Percentiles rank a stretch among this genome's conserved stretches.
phyloP scores from a whole-genome alignment of 345 rosid genomes.

The Gynandropsis gynandra region DNA sequence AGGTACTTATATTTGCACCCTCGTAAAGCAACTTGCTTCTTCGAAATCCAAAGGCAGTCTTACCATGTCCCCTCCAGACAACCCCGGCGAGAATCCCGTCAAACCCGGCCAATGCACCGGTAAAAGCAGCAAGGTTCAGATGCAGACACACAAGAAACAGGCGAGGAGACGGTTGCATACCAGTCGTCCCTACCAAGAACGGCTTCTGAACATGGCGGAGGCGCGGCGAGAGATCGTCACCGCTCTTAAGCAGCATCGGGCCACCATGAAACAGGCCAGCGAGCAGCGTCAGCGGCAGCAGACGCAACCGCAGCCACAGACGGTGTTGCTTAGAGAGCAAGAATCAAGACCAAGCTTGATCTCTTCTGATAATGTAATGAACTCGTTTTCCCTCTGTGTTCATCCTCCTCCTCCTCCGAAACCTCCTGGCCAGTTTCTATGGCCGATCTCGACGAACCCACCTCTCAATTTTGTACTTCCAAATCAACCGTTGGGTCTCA shows the following conservation, averaged over 20 bases:
- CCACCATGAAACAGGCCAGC: slow-evolving; percentile 80
- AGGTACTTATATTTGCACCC: slow-evolving; percentile 64
- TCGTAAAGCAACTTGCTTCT: slow-evolving; percentile 66
- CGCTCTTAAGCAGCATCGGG: slow-evolving; percentile 86
- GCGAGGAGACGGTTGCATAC: slow-evolving; percentile 94
- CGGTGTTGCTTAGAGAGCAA: slow-evolving; percentile 32
- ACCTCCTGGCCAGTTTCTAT: slow-evolving; percentile 39
- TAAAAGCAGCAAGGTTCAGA: slow-evolving; percentile 34
- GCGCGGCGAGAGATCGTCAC: slow-evolving; percentile 96
- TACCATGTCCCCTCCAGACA: slow-evolving; percentile 32
- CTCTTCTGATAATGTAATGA: slow-evolving; percentile 28
- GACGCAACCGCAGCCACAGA: slow-evolving; percentile 19
- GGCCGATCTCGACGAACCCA: slow-evolving; percentile 34
- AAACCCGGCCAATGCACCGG: slow-evolving; percentile 27
- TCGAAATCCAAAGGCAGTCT: slow-evolving; percentile 39
- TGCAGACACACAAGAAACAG: slow-evolving; percentile 72
- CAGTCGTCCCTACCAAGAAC: slow-evolving; percentile 88
- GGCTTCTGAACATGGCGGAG: slow-evolving; percentile 96
- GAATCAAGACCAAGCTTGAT: slow-evolving; percentile 11
- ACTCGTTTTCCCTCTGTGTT: slow-evolving; percentile 23
- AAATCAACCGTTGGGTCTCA: slow-evolving; percentile 61
- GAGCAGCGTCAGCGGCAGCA: slow-evolving; percentile 33
- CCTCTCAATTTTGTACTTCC: slow-evolving; percentile 48
- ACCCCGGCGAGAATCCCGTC: slow-evolving; percentile 28
- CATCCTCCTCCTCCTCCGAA: slow-evolving; percentile 29